These are phyloP conservation scores for Amphichorda felina DNA, from an alignment of 2,329 filamentous ascomycete species.

Conservation along the genomic window DNA sequence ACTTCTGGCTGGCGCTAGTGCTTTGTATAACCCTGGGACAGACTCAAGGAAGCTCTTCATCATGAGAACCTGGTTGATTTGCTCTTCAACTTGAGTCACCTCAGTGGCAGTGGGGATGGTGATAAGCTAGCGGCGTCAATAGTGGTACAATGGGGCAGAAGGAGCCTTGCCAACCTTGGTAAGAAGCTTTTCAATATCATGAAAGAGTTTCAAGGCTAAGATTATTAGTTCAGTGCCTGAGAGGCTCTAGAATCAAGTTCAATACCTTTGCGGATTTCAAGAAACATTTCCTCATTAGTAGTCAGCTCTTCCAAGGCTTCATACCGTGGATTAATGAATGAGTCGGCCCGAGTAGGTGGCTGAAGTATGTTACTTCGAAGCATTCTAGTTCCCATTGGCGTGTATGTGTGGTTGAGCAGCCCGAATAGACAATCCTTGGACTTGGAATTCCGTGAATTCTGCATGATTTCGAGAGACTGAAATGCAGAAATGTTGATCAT, in stretches of 20 bases:
- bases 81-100: slow-evolving; percentile 61
- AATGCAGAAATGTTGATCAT: slow-evolving; percentile 90
- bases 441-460: slow-evolving; percentile 67
- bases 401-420: slow-evolving; percentile 71
- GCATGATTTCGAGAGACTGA: slow-evolving; percentile 75
- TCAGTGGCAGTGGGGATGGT: slow-evolving; percentile 56
- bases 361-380: slow-evolving; percentile 81
- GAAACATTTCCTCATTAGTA: slow-evolving; percentile 76
- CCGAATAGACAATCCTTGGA: slow-evolving; percentile 79
- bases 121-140: slow-evolving; percentile 47
- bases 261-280: slow-evolving; percentile 55
- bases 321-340: slow-evolving; percentile 60
- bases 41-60: slow-evolving; percentile 70
- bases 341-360: slow-evolving; percentile 58
- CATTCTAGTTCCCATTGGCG: slow-evolving; percentile 78
- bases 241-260: not conserved
- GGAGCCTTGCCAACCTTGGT: slow-evolving; percentile 45
- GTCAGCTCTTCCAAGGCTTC: slow-evolving; percentile 77
- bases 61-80: slow-evolving; percentile 77
- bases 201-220: slow-evolving; percentile 57
- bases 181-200: slow-evolving; percentile 70
- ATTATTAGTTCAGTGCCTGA: slow-evolving; percentile 8
- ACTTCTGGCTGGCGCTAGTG: slow-evolving; percentile 52
- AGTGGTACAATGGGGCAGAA: not conserved
- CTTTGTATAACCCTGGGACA: slow-evolving; percentile 55